Conservation (phyloP, 371 early-diverging fungal genomes). For the Mucor indicus region DNA sequence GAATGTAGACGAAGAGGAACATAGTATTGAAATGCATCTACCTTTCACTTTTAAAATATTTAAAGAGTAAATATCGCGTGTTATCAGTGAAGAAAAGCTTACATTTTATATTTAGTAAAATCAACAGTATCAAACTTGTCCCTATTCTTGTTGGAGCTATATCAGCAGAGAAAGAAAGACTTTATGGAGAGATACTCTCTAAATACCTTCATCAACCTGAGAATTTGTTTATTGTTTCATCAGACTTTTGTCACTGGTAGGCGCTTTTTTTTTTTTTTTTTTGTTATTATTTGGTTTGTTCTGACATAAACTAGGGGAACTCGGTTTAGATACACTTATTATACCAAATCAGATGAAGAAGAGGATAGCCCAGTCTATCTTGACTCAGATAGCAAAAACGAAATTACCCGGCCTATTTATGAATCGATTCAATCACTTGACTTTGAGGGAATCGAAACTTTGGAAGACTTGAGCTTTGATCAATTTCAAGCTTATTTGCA, state of each 20-base stretch:
- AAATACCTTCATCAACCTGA: constrained; percentile 66
- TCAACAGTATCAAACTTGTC: constrained; percentile 63
- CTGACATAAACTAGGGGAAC: constrained; percentile 63
- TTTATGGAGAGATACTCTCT: constrained; percentile 66
- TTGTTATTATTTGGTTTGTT: too few relatives aligned
- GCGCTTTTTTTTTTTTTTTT: background rate
- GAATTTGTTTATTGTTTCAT: constrained; percentile 86
- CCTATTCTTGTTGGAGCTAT: constrained; percentile 89
- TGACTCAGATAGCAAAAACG: background rate
- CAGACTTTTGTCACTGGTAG: constrained; percentile 96
- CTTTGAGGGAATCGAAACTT: constrained; percentile 72
- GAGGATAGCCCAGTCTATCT: background rate
- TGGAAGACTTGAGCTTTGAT: constrained; percentile 59
- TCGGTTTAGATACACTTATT: constrained; percentile 68
- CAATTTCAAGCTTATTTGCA: constrained; percentile 69
- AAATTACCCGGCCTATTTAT: constrained; percentile 55
- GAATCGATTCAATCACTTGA: constrained; percentile 76
- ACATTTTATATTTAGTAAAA: constrained; percentile 40
- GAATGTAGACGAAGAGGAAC: constrained; percentile 84
- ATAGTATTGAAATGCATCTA: constrained; percentile 95
- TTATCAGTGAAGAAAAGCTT: background rate
- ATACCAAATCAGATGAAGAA: constrained; percentile 34
- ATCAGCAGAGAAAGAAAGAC: constrained; percentile 48
- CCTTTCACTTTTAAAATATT: constrained; percentile 83
- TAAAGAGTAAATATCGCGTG: constrained; percentile 45